Base-by-base conservation (phyloP, 2,329 filamentous ascomycete genomes). In the Rutstroemia sp. region DNA sequence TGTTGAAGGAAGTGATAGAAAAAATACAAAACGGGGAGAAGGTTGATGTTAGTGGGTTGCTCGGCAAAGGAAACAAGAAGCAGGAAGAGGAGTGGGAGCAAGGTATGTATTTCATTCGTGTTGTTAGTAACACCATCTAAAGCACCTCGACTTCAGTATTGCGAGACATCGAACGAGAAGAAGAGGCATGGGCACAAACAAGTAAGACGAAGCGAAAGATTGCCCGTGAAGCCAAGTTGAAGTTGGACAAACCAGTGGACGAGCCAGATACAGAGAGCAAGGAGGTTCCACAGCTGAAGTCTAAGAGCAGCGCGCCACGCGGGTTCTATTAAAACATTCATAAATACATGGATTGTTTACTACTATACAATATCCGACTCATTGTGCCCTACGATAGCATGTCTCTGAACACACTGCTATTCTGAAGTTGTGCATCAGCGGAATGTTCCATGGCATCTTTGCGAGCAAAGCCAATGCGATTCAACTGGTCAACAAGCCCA, bases 11-110 rank as follows among this genome's bases (percentile, higher is more conserved):
- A 67, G 83, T 90, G 0, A 78, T 92, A 21, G 82, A 86, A 64
- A 82, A 78, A 63, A 77, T 92, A 34, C 82, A 88, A 61, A 79
- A 74, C 45, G 88, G 88, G 14, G 86, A 91, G 69, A 78, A 88
- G 16, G 87, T 96, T 19, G 89, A 97, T 71, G 91, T 97, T 2
- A 89, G 94, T 69, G 84, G 83, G 67, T 73, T 84, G 41, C 72
- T 99, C 50, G 92, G 94, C 3, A 88, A 89, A 0, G 91, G 90
- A 0, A 83, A 94, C 66, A 74, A 79, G 45, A 79, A 79, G 62
- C 82, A 82, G 68, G 94, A 99, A 73, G 76, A 79, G 60, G 89
- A 91, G 65, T 99, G 94, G 95, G 88, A 92, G 72, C 85, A 95
- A 69, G 83, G 89, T 88, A 73, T 68, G 79, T 71, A 30, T 48